Conservation (phyloP, 495 filamentous ascomycete genomes). For the Aspergillus sclerotiicarbonarius region DNA sequence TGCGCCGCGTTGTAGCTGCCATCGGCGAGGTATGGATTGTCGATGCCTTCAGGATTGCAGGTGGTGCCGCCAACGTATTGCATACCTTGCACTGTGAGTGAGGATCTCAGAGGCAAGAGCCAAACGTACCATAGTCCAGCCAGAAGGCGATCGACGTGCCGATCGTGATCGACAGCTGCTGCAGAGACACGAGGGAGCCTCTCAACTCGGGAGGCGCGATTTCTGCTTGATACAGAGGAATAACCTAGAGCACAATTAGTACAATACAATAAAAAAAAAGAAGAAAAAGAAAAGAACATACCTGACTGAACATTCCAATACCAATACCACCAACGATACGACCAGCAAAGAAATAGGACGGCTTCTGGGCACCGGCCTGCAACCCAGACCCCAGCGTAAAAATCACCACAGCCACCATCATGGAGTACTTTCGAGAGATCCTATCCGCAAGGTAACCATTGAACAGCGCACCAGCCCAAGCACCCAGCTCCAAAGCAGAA, state of each 20-base stretch:
- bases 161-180: conserved; percentile 64
- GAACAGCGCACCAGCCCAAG: conserved; percentile 74
- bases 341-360: conserved; percentile 44
- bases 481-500: conserved; percentile 77
- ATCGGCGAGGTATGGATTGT: conserved; percentile 26
- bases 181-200: conserved; percentile 66
- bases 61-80: conserved; percentile 63
- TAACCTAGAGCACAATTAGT: background rate
- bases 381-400: conserved; percentile 65
- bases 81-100: conserved; percentile 44
- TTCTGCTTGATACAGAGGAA: conserved; percentile 13
- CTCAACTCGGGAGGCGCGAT: conserved; percentile 67
- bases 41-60: conserved; percentile 45
- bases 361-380: conserved; percentile 37
- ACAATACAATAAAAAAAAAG: background rate
- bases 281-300: background rate
- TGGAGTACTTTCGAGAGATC: conserved; percentile 72
- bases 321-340: conserved; percentile 55
- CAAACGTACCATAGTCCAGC: conserved; percentile 51
- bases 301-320: conserved; percentile 60
- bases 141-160: conserved; percentile 68
- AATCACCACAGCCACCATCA: conserved; percentile 65
- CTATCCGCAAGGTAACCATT: conserved; percentile 73
- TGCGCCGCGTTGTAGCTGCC: conserved; percentile 28
- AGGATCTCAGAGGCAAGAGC: conserved; percentile 10